Evolutionary conservation across 2,329 filamentous ascomycete species (phyloP), one percentile per base, ranked within the genome.

Genomic region (Emericellopsis atlantica): DNA sequence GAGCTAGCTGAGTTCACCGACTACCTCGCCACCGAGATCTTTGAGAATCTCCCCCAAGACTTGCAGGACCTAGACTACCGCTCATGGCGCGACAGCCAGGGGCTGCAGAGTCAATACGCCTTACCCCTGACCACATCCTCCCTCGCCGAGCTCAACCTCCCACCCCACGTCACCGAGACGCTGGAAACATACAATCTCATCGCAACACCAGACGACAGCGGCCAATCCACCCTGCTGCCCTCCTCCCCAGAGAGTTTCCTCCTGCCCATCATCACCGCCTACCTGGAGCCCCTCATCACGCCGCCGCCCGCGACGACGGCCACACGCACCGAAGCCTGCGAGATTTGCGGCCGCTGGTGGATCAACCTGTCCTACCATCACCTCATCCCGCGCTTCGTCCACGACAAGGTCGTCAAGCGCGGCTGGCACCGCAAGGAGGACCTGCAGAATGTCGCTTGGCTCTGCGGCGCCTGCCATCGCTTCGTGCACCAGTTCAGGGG

Each of bases 331-430:
- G 51, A 63, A 1, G 70, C 65, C 0, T 94, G 87, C 58, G 87
- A 94, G 62, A 72, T 93, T 21, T 93, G 86, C 56, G 73, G 67
- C 2, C 69, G 86, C 1, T 74, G 77, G 46, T 87, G 84, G 76
- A 75, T 92, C 18, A 76, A 77, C 8, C 60, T 92, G 45, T 84
- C 81, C 1, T 93, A 92, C 55, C 87, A 94, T 54, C 87, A 93
- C 61, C 65, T 94, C 35, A 88, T 94, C 41, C 87, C 87, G n/a
- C 73, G 77, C 33, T 72, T 74, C 35, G 79, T 86, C 44, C 86
- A 93, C 58, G 78, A 73, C 7, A 86, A 87, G 55, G 84, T 75
- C 4, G 56, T 86, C 32, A 86, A 84, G 65, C 68, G 84, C 34
- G 82, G 81, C 1, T 93, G 86, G 86, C 84, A 89, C 63, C 71